Evolutionary conservation across 202 grass and related monocot species (phyloP), one percentile per base, ranked within the genome.

Genomic region (Cymbopogon flexuosus): DNA sequence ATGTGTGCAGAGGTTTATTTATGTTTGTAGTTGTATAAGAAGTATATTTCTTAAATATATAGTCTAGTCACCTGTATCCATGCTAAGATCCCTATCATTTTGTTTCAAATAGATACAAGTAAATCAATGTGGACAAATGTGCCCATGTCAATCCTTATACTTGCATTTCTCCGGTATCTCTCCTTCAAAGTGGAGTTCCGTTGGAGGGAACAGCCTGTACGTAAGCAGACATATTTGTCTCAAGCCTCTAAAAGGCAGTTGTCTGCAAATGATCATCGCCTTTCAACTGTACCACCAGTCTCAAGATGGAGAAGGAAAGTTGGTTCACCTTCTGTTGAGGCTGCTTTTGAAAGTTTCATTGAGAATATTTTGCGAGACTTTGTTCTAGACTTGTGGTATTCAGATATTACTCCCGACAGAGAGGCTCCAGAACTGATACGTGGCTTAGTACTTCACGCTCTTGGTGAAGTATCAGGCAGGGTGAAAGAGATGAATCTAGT

Each of bases 111-210:
- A 99, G 96, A 99, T 88, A 93, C 96, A 78, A 99, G 96, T 88
- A 95, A 99, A 93, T 99, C 96, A 69, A 99, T 99, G 90, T 99
- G 92, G 96, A 95, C 88, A 93, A 99, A 99, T 86, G 86, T 99
- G 68, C 96, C 96, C 51, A 91, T 99, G 89, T 91, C 96, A 82
- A 76, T 95, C 76, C 82, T 99, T 81, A 93, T 99, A 85, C 92
- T 99, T 78, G 81, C 87, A 29, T 89, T 89, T 79, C 79, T 99
- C 12, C 88, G 92, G 15, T 95, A 91, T 70, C 64, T 99, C 33
- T 99, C 96, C 29, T 91, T 89, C 80, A 90, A 99, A 82, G 90
- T 99, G 80, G 92, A 93, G 74, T 77, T 99, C 39, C 77, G 75
- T 42, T 99, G 96, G 96, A 92, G 84, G 84, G 71, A 83, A 35